phyloP scores from a whole-genome alignment of 148 eudicot genomes.

The Fagopyrum homotropicum region DNA sequence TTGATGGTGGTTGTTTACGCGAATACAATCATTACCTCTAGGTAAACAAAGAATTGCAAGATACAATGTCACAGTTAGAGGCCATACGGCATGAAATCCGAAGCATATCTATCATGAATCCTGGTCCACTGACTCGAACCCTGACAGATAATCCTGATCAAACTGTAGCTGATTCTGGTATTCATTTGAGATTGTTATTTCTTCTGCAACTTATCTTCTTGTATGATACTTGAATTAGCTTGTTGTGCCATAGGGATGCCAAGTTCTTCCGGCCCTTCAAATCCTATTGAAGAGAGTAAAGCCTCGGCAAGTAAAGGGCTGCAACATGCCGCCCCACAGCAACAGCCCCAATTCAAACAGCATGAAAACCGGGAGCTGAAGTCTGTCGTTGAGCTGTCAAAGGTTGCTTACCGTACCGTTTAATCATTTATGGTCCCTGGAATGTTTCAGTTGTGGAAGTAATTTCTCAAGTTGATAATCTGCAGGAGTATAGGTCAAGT shows the following conservation, averaged over 20 bases:
- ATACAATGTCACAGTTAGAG: conserved; percentile 81
- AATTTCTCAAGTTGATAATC: conserved; percentile 4
- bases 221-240: not conserved
- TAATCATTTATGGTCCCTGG: not conserved
- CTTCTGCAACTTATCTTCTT: not conserved
- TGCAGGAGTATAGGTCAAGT: conserved; percentile 25
- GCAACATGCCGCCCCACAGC: not conserved
- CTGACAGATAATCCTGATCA: conserved; percentile 52
- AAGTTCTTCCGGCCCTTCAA: conserved; percentile 14
- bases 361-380: not conserved
- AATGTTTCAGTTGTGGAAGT: not conserved
- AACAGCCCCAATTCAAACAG: not conserved
- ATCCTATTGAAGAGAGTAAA: conserved; percentile 20
- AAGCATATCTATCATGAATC: conserved; percentile 69
- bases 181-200: not conserved
- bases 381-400: not conserved
- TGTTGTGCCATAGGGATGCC: conserved; percentile 16
- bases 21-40: conserved; percentile 3
- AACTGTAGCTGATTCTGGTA: conserved; percentile 33
- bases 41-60: conserved; percentile 96
- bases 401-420: not conserved
- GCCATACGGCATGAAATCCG: conserved; percentile 89
- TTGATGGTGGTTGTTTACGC: not conserved
- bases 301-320: not conserved
- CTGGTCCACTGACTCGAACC: conserved; percentile 70